Evolutionary conservation across 1,139 yeast genomes (phyloP), one percentile per base, ranked within the genome.

Genomic region (Suhomyces bokatorum): DNA sequence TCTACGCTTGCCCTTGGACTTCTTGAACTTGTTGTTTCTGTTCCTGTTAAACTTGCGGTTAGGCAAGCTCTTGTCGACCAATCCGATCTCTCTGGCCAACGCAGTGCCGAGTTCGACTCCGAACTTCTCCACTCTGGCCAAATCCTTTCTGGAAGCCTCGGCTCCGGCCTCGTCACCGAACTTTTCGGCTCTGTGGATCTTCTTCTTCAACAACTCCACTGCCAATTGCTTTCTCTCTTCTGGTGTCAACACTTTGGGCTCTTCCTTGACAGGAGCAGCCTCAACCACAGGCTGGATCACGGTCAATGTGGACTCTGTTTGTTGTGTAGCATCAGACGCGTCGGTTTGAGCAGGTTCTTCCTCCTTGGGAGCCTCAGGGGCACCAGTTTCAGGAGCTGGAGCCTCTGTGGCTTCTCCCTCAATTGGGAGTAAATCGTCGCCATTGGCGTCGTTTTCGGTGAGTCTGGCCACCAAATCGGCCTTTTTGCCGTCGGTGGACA

Each of bases 401-500:
- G 44, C 44, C 12, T 46, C 38, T 4, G 4, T 55, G 40, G 37
- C 36, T 16, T 62, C 69, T 22, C 49, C 55, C 26, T 43, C 49
- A 31, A 40, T 38, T 2, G 49, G 52, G 31, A 45, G 52, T 42
- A 44, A 38, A 26, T 45, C 52, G 30, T 42, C 53, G 2, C 48
- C 47, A 9, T 16, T 36, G 28, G 43, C 6, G 20, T 37, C 44
- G 31, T 53, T 45, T 39, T 76, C 82, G 43, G 64, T 67, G 50
- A 91, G 75, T 54, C 97, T 80, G 35, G 81, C 80, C 43, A 91
- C 76, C 55, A 91, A 76, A 47, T 89, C 97, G 35, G 86, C 84
- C 66, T 91, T 93, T 57, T 89, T 84, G 22, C 99, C 99, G 36
- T 84, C 81, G 7, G 77, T 71, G 4, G 95, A 64, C 46, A 93